Percentiles rank a stretch among this genome's conserved stretches.
These are phyloP conservation scores for Pterulicium gracile DNA, from an alignment of 1,284 basidiomycete species.

Conservation along the genomic window DNA sequence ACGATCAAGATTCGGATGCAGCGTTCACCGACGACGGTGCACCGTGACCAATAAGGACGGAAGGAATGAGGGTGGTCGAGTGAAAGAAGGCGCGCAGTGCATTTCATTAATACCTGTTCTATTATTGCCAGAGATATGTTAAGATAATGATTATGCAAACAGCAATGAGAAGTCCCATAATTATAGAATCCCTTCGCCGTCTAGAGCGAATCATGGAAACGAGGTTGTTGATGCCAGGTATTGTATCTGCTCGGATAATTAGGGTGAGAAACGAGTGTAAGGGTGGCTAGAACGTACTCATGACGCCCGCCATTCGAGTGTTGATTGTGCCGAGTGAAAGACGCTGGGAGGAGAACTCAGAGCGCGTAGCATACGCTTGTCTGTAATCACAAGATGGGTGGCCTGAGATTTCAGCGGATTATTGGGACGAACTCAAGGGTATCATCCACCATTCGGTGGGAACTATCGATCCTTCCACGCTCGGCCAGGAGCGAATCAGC, in stretches of 20 bases:
- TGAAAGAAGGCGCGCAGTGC: too few species aligned
- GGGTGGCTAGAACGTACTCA: slow-evolving; percentile 41
- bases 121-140: slow-evolving; percentile 59
- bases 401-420: slow-evolving; percentile 3
- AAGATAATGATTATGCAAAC: slow-evolving; percentile 75
- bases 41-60: too few species aligned
- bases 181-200: slow-evolving; percentile 81
- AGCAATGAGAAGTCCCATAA: slow-evolving; percentile 81
- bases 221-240: slow-evolving; percentile 90
- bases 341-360: slow-evolving; percentile 86
- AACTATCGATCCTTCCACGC: slow-evolving; percentile 82
- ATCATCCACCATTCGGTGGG: slow-evolving; percentile 91
- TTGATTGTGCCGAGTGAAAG: slow-evolving; percentile 69
- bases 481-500: slow-evolving; percentile 85
- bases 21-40: too few species aligned
- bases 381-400: slow-evolving; percentile 28
- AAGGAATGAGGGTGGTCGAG: too few species aligned
- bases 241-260: slow-evolving; percentile 42
- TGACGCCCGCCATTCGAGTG: slow-evolving; percentile 71
- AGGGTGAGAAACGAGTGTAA: slow-evolving; percentile 3
- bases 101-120: too few species aligned
- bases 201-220: slow-evolving; percentile 89
- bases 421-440: slow-evolving; percentile 62
- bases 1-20: too few species aligned
- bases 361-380: slow-evolving; percentile 96